A percentile compares a stretch with the other conserved stretches of the same genome.
phyloP scores from a whole-genome alignment of 208 protist species.

The Endotrypanum monterogeii region DNA sequence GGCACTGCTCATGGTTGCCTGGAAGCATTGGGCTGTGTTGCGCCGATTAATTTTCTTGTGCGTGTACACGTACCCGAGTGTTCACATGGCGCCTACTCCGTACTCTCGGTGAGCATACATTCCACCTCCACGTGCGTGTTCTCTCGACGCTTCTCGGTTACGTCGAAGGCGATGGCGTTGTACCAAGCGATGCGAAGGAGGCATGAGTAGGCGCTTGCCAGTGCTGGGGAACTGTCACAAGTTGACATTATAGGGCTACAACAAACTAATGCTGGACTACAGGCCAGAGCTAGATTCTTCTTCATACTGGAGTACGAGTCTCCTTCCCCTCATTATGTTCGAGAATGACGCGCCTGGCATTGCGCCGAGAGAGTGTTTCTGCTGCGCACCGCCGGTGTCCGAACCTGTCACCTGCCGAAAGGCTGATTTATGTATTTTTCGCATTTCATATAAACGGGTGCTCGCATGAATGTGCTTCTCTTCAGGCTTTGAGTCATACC shows the following conservation, averaged over 20 bases:
- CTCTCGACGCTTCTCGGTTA: background rate
- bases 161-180: background rate
- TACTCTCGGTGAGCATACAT: background rate
- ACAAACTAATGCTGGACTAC: background rate
- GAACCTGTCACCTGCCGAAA: background rate
- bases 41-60: background rate
- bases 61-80: background rate
- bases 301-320: slow-evolving; percentile 13
- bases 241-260: background rate
- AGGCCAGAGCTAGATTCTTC: background rate
- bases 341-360: slow-evolving; percentile 18
- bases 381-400: background rate
- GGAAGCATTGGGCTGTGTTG: background rate
- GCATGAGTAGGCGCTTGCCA: background rate
- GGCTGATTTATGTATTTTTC: background rate
- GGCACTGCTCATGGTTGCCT: background rate
- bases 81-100: too few relatives aligned
- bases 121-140: background rate
- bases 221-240: background rate
- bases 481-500: background rate
- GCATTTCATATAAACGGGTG: background rate
- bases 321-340: slow-evolving; percentile 1
- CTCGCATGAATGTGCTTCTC: background rate
- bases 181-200: background rate
- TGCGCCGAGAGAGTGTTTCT: slow-evolving; percentile 8